Evolutionary conservation across 1,284 basidiomycete genomes (phyloP).

Genomic region (Erythrobasidium hasegawianum): DNA sequence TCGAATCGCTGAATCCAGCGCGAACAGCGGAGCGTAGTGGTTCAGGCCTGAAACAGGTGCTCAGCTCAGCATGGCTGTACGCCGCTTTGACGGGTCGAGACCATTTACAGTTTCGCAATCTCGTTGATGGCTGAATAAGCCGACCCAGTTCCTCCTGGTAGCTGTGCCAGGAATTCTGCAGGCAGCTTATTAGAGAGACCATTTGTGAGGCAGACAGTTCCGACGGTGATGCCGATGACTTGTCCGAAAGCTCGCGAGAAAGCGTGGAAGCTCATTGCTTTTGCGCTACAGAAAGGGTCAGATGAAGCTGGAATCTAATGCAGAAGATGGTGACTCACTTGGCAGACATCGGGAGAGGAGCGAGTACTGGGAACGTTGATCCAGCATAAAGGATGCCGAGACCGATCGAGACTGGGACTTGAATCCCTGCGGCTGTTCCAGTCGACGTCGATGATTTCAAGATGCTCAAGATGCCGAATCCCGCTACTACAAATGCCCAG

Average conservation of each 20-base stretch:
- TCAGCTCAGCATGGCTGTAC: too few species aligned
- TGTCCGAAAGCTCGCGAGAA: slow-evolving; percentile 38
- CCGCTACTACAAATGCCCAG: slow-evolving; percentile 43
- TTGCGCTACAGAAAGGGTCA: slow-evolving; percentile 32
- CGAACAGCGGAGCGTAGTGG: slow-evolving; percentile 36
- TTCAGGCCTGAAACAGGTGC: slow-evolving; percentile 38
- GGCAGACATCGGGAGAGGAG: slow-evolving; percentile 47
- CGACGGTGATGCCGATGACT: slow-evolving; percentile 39
- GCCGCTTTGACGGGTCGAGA: too few species aligned
- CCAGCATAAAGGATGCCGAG: slow-evolving; percentile 39
- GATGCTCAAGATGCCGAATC: slow-evolving; percentile 48
- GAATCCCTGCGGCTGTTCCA: slow-evolving; percentile 36
- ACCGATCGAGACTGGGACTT: slow-evolving; percentile 30
- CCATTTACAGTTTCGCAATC: slow-evolving; percentile 13
- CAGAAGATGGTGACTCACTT: background rate
- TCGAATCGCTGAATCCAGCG: slow-evolving; percentile 37
- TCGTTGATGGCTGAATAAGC: slow-evolving; percentile 21
- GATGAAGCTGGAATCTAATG: background rate
- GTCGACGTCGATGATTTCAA: slow-evolving; percentile 48
- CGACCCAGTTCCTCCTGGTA: slow-evolving; percentile 23
- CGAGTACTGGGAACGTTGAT: slow-evolving; percentile 49
- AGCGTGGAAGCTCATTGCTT: slow-evolving; percentile 38
- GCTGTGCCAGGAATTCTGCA: slow-evolving; percentile 25
- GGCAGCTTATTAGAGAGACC: slow-evolving; percentile 26
- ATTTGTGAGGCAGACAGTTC: slow-evolving; percentile 12